Conservation (phyloP, 179 eudicot species). For the Carnegiea gigantea region DNA sequence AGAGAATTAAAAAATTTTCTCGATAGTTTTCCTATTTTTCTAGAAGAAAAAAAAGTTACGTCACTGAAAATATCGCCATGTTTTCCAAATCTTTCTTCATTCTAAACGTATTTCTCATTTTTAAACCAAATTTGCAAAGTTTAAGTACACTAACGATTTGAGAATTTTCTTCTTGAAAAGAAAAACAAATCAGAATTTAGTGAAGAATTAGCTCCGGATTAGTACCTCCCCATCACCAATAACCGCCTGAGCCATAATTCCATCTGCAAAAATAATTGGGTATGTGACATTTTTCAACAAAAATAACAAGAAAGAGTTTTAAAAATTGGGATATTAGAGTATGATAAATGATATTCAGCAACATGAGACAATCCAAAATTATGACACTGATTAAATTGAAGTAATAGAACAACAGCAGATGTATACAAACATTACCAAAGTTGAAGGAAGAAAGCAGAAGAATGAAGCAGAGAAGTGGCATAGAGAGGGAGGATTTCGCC, state of each 20-base stretch:
- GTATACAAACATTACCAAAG: constrained; percentile 9
- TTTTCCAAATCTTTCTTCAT: too few species aligned
- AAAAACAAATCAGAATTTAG: too few species aligned
- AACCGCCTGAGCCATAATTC: not conserved
- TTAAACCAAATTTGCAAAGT: too few species aligned
- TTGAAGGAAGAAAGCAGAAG: constrained; percentile 13
- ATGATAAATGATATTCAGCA: not conserved
- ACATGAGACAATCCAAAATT: not conserved
- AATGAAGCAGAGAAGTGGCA: constrained; percentile 3
- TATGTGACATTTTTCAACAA: not conserved
- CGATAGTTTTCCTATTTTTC: not conserved
- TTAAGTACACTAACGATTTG: too few species aligned
- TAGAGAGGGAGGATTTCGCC: constrained; percentile 13
- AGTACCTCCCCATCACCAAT: not conserved
- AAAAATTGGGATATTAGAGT: not conserved
- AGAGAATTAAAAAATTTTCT: too few species aligned
- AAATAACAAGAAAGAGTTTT: not conserved
- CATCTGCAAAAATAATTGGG: not conserved
- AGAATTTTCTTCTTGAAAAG: too few species aligned
- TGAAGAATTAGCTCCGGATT: too few species aligned
- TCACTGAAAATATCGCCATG: too few species aligned
- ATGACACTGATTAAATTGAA: not conserved
- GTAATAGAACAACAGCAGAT: not conserved
- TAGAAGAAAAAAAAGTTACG: too few species aligned
- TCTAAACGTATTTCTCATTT: too few species aligned